Base-by-base conservation (phyloP, 2,329 filamentous ascomycete species). In the Cephalotrichum gorgonifer region DNA sequence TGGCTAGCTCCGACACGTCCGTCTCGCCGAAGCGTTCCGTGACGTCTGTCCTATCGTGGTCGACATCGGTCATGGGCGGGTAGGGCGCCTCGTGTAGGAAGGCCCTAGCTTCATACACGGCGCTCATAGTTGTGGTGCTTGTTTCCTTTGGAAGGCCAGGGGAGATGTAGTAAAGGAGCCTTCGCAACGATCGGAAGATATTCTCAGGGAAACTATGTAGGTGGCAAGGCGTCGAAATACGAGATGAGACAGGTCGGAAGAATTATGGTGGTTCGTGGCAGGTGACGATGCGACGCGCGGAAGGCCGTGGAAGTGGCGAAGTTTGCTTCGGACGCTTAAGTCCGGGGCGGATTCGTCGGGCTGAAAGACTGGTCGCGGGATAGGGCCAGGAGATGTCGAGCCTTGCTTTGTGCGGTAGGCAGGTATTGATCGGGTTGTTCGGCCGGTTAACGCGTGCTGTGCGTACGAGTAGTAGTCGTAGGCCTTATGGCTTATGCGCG, bases 81-180 rank as follows among this genome's bases (percentile, higher is more conserved):
- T 76, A 76, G 20, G 64, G 59, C 48, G 69, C 71, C 47, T 73
- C 69, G 49, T 74, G 66, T 35, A 75, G 66, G 52, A 76, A 73
- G 54, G 62, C 67, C 51, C 73, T 64, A 23, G 70, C 62, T 54
- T 78, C 73, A 57, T 73, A 78, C 38, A 72, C 73, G 56, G 78
- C 71, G 54, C 68, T 73, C 73, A 76, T 76, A 44, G 56, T 67
- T 59, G 14, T 20, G 33, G n/a, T 39, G n/a, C 7, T 22, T 20
- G 11, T 11, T 39, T 9, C 35, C 17, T 20, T 20, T 20, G 35
- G 12, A 9, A 22, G 2, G 35, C 22, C n/a, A 5, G 35, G 35
- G 6, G n/a, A 20, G 35, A 17, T n/a, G n/a, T n/a, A n/a, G n/a
- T n/a, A n/a, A n/a, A n/a, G n/a, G n/a, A n/a, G n/a, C n/a, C n/a